These are phyloP conservation scores for Neurospora sp. DNA, from an alignment of 495 filamentous ascomycete genomes.

Conservation along the genomic window DNA sequence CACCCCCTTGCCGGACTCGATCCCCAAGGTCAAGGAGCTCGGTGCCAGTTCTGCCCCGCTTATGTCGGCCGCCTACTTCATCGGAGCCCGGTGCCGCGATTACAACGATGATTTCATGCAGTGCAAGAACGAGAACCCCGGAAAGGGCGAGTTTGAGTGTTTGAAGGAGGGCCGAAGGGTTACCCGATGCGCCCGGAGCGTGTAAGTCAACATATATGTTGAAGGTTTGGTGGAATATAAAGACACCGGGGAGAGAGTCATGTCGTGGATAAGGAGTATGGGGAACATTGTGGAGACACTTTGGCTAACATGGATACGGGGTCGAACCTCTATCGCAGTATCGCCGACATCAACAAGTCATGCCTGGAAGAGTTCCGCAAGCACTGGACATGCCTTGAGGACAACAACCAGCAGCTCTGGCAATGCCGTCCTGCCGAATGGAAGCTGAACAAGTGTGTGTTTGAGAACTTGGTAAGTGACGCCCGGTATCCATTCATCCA, in stretches of 20 bases:
- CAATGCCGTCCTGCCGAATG: constrained; percentile 75
- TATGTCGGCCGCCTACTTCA: constrained; percentile 89
- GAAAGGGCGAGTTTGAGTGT: constrained; percentile 86
- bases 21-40: constrained; percentile 86
- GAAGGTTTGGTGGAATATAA: neutral
- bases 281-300: neutral
- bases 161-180: constrained; percentile 93
- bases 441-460: constrained; percentile 84
- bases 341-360: constrained; percentile 92
- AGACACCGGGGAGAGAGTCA: neutral
- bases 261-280: neutral
- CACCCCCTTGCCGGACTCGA: constrained; percentile 82
- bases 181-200: constrained; percentile 88
- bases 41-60: constrained; percentile 86
- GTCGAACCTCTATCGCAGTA: constrained; percentile 34
- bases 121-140: constrained; percentile 86
- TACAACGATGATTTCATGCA: constrained; percentile 99
- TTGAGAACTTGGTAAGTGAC: constrained; percentile 76
- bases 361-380: constrained; percentile 82
- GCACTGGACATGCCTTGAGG: constrained; percentile 92
- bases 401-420: constrained; percentile 94
- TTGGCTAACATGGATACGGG: constrained; percentile 1
- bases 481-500: neutral
- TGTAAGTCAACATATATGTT: constrained; percentile 51
- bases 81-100: constrained; percentile 83